phyloP scores from a whole-genome alignment of 768 basidiomycete genomes.

The Boletales sp. region DNA sequence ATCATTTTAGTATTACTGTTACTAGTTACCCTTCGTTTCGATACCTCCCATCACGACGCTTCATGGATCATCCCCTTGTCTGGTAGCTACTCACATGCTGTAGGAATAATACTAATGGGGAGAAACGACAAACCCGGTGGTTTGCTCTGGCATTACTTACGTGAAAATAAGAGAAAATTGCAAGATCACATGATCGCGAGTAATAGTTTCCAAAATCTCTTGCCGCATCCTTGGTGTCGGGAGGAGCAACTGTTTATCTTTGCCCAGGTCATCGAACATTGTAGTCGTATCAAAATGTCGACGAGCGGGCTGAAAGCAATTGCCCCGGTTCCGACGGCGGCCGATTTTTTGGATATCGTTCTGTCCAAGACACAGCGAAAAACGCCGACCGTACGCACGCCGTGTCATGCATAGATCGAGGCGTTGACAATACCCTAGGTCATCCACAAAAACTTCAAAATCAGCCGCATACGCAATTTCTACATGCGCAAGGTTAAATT shows the following conservation, averaged over 20 bases:
- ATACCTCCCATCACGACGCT: slow-evolving; percentile 18
- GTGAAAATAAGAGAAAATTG: too few relatives aligned
- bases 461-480: slow-evolving; percentile 94
- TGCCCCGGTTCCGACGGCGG: slow-evolving; percentile 95
- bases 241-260: slow-evolving; percentile 11
- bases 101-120: slow-evolving; percentile 10
- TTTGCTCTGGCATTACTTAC: too few relatives aligned
- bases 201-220: slow-evolving; percentile 8
- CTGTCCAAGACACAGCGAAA: slow-evolving; percentile 93
- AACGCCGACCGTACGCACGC: slow-evolving; percentile 76
- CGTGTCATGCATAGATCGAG: not conserved
- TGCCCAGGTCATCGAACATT: slow-evolving; percentile 1
- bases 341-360: slow-evolving; percentile 93
- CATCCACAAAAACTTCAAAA: slow-evolving; percentile 99
- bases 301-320: slow-evolving; percentile 94
- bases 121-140: too few relatives aligned
- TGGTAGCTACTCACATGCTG: slow-evolving; percentile 19
- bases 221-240: not conserved
- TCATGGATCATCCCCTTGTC: slow-evolving; percentile 21
- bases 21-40: slow-evolving; percentile 25
- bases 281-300: slow-evolving; percentile 45
- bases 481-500: slow-evolving; percentile 99
- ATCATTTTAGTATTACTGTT: slow-evolving; percentile 18
- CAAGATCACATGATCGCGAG: slow-evolving; percentile 16
- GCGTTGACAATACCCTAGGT: slow-evolving; percentile 49